Base-by-base conservation (phyloP, 2,329 filamentous ascomycete species). In the Cryphonectria naterciae region DNA sequence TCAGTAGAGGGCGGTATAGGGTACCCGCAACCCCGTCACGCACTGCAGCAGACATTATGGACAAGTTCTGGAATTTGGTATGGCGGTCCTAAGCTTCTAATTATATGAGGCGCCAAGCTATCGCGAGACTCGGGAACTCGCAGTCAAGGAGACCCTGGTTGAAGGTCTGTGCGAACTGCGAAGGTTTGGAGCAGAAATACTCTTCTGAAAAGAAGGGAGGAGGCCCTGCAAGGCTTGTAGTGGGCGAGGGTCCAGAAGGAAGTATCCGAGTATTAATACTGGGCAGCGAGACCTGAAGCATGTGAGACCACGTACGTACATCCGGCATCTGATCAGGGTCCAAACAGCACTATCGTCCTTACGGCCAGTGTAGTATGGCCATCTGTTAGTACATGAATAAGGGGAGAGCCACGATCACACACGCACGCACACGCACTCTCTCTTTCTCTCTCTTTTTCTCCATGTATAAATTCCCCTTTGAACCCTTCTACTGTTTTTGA, bases 51-150 rank as follows among this genome's bases (percentile, higher is more conserved):
- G 52, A 15, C 11, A 4, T 32, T 32, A 32, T 32, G 1, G 13
- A 8, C 54, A 19, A 19, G 54, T 58, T 58, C 25, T 32, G 25
- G 54, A 32, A 28, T 58, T 17, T 17, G 54, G 46, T 49, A n/a
- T 49, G 13, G 19, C 41, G 17, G 54, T 25, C 56, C 41, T 46
- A 41, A 56, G 32, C 49, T 56, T 11, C 25, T n/a, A 46, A 39
- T 39, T 17, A 68, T 39, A 68, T 39, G 25, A 54, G 28, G 25
- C 54, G 67, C 67, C 67, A 68, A 68, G 66, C 39, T 28, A 39
- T 62, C 37, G 10, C 43, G 22, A 62, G 66, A 62, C 49, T 35
- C 41, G 35, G 41, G 67, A 68, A 25, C 28, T 61, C 66, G 41
- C 54, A 61, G 56, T 56, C 56, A 68, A 68, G 39, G 49, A 17